Evolutionary conservation across 1,284 basidiomycete genomes (phyloP), one percentile per base, ranked within the genome.

Genomic region (Ceraceosorus guamensis): DNA sequence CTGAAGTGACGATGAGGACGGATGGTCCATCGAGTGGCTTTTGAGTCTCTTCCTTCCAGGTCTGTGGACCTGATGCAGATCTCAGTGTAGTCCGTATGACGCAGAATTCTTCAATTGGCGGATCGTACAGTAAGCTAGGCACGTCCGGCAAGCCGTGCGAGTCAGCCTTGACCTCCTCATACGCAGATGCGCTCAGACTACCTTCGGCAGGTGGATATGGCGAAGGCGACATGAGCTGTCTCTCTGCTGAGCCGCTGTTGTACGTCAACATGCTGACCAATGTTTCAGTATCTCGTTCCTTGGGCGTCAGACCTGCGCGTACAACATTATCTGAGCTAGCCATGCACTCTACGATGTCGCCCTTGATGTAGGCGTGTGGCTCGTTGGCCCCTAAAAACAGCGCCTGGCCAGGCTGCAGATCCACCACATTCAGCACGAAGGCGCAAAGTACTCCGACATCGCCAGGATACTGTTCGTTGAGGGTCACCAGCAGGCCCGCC

Each of bases 371-470:
- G 0, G 95, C 95, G 68, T 99, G 93, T 1, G 95, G 93, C 78
- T 96, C 91, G 65, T 95, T 89, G 1, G 93, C 93, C 44, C 89
- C 87, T 10, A 99, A 82, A 79, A 95, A 98, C 55, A 95, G 89
- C 0, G 92, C 91, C 71, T 97, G 83, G 1, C 93, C 93, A 0
- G 85, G 83, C 55, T 85, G 73, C 65, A 97, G 79, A 55, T 82
- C 81, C 48, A 96, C 83, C 53, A 91, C 84, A 78, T 98, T 98
- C 56, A 99, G 82, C 66, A 98, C 62, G 77, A 91, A 97, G 2
- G 86, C 84, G 76, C 95, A 98, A 71, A 97, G 88, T 35, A 90
- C 81, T 11, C 95, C 95, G n/a, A 98, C 83, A 71, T 99, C 95
- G 18, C 83, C 84, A 0, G 91, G 91, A 77, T 89, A 98, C 76